Base-by-base conservation (phyloP, 768 basidiomycete genomes). In the Leucocoprinus leucothites region DNA sequence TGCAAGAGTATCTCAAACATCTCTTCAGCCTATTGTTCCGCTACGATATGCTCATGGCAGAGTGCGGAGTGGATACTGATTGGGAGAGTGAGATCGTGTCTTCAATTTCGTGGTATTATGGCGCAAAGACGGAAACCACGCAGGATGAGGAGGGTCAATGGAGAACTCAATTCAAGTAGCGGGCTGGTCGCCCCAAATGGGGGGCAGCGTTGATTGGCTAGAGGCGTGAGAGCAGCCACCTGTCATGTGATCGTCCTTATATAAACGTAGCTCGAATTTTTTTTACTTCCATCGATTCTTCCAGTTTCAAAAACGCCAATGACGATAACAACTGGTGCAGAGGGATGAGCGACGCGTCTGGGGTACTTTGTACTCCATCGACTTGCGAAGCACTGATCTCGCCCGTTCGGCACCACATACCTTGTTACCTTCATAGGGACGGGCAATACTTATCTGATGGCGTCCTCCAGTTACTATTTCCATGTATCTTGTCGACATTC, bases 1-100 rank as follows among this genome's bases (percentile, higher is more conserved):
- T 74, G 6, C 60, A 68, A 19, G 64, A 67, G 43, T 75, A 74
- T 47, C 28, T 74, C 34, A 75, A 75, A 58, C 62, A 56, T 13
- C 59, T 68, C 11, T 76, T 76, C 57, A 61, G 58, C 4, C 28
- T 75, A 6, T 50, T 76, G 38, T 78, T 74, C 58, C 62, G 62
- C 16, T 76, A 73, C 54, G 71, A 75, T 58, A 55, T 74, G 54
- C 28, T 76, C 16, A 48, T 66, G 42, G 58, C 63, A 22, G 75
- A 75, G 55, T 74, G 71, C 56, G 72, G 69, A 8, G 24, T 62
- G 19, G 60, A 66, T 13, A 59, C 69, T 4, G 46, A 19, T 2
- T n/a, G 6, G 6, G 46, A 48, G 18, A 48, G 11, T 31, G 31
- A 31, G 31, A 31, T 31, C 11, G 31, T 31, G 5, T 31, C 11